These are phyloP conservation scores for Dactylellina drechsleri DNA, from an alignment of 2,329 filamentous ascomycete genomes.

Conservation along the genomic window DNA sequence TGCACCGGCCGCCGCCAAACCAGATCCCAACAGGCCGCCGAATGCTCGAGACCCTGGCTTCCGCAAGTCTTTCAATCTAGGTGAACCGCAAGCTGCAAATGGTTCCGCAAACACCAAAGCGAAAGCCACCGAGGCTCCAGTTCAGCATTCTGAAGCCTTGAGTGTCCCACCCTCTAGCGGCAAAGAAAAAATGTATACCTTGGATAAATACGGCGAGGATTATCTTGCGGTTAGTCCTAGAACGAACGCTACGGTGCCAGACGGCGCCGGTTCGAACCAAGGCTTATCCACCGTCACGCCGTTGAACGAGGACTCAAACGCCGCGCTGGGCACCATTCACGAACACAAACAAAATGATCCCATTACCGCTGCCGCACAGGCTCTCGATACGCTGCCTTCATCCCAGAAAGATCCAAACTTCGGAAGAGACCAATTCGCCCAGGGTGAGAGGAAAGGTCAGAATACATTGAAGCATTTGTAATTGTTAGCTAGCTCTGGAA, in stretches of 20 bases:
- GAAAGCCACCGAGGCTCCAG: slow-evolving; percentile 6
- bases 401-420: slow-evolving; percentile 22
- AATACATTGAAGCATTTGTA: background rate
- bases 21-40: slow-evolving; percentile 50
- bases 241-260: slow-evolving; percentile 38
- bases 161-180: slow-evolving; percentile 22
- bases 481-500: background rate
- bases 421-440: slow-evolving; percentile 24
- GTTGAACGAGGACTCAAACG: slow-evolving; percentile 13
- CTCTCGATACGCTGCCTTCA: slow-evolving; percentile 7
- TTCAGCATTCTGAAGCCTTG: slow-evolving; percentile 5
- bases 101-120: slow-evolving; percentile 15
- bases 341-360: slow-evolving; percentile 30
- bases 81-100: slow-evolving; percentile 30
- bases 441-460: slow-evolving; percentile 52
- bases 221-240: slow-evolving; percentile 49
- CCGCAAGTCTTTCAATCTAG: slow-evolving; percentile 52
- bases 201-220: slow-evolving; percentile 46
- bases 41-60: slow-evolving; percentile 49
- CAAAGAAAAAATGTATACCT: slow-evolving; percentile 32
- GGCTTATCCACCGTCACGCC: slow-evolving; percentile 19
- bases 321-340: slow-evolving; percentile 11
- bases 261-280: slow-evolving; percentile 20
- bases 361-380: slow-evolving; percentile 7
- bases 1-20: slow-evolving; percentile 17